A percentile compares a stretch with the other conserved stretches of the same genome.
These are phyloP conservation scores for Uronychia setigera DNA, from an alignment of 73 alveolate genomes.

Conservation along the genomic window DNA sequence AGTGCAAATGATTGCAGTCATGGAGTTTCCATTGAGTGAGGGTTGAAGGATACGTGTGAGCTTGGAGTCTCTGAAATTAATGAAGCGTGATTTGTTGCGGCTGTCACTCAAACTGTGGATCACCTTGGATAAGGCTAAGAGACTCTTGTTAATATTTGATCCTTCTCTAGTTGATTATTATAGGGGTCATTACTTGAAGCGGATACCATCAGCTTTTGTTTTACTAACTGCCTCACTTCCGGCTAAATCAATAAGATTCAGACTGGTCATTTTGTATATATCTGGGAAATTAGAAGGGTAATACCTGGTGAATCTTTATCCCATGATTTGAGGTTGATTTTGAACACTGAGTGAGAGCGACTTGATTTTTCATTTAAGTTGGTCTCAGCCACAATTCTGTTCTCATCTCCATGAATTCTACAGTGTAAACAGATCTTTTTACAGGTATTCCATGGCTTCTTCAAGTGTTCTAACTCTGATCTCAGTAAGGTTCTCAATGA, in stretches of 20 bases:
- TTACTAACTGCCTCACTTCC: constrained; percentile 95
- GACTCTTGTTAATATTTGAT: constrained; percentile 75
- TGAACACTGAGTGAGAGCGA: constrained; percentile 81
- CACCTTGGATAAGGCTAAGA: constrained; percentile 80
- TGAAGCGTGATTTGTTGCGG: constrained; percentile 61
- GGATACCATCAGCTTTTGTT: constrained; percentile 83
- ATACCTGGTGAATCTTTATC: constrained; percentile 54
- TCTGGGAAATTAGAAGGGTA: neutral
- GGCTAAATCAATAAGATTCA: constrained; percentile 93
- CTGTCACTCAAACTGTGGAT: constrained; percentile 74
- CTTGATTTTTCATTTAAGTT: constrained; percentile 81
- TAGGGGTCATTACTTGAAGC: constrained; percentile 36
- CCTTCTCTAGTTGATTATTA: constrained; percentile 81
- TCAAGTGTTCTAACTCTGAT: constrained; percentile 56
- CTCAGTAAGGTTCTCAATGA: constrained; percentile 79
- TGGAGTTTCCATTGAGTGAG: constrained; percentile 85
- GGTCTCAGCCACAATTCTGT: constrained; percentile 84
- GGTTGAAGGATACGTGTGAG: constrained; percentile 82
- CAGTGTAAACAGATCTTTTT: neutral
- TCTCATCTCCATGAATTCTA: constrained; percentile 64
- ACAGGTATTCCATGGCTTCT: constrained; percentile 69
- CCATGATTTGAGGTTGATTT: constrained; percentile 62
- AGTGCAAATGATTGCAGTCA: constrained; percentile 84
- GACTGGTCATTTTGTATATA: constrained; percentile 47
- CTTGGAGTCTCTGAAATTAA: constrained; percentile 87